Conservation (phyloP, 768 basidiomycete genomes). For the Trametes elegans region DNA sequence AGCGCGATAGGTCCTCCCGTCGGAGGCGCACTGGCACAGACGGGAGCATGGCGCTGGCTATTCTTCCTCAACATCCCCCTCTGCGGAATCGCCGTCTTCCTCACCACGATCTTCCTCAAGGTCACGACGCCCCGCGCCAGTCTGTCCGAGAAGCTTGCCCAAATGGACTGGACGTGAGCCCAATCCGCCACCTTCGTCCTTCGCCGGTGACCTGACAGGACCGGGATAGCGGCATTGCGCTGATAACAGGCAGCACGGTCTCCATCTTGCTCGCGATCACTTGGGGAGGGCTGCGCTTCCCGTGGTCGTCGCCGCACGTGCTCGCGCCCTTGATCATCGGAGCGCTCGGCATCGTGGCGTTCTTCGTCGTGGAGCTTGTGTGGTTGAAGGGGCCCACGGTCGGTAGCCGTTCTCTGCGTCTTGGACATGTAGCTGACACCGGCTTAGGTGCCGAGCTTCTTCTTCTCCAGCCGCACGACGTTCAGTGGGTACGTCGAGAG, state of each 20-base stretch:
- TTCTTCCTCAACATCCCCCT: slow-evolving; percentile 20
- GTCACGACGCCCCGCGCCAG: slow-evolving; percentile 26
- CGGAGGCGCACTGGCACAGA: slow-evolving; percentile 24
- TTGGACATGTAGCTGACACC: background rate
- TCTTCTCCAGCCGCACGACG: slow-evolving; percentile 8
- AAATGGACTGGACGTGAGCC: slow-evolving; percentile 38
- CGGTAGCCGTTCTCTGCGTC: background rate
- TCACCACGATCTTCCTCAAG: slow-evolving; percentile 2
- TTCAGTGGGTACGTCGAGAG: background rate
- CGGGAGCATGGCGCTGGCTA: slow-evolving; percentile 16
- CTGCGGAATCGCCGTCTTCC: slow-evolving; percentile 5
- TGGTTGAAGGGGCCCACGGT: slow-evolving; percentile 28
- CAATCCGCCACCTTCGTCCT: background rate
- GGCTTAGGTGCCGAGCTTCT: background rate
- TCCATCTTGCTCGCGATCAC: slow-evolving; percentile 23
- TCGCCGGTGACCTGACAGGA: too few relatives aligned
- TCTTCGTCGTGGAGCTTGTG: slow-evolving; percentile 30
- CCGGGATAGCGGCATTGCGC: slow-evolving; percentile 25
- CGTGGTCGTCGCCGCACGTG: slow-evolving; percentile 33
- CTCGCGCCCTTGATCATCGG: slow-evolving; percentile 38
- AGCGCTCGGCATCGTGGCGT: slow-evolving; percentile 29
- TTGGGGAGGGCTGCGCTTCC: slow-evolving; percentile 36
- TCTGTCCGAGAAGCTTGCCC: slow-evolving; percentile 26
- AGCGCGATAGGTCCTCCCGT: slow-evolving; percentile 30
- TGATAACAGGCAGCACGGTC: slow-evolving; percentile 21